Conservation (phyloP, 768 basidiomycete genomes). For the Psilocybe cubensis region DNA sequence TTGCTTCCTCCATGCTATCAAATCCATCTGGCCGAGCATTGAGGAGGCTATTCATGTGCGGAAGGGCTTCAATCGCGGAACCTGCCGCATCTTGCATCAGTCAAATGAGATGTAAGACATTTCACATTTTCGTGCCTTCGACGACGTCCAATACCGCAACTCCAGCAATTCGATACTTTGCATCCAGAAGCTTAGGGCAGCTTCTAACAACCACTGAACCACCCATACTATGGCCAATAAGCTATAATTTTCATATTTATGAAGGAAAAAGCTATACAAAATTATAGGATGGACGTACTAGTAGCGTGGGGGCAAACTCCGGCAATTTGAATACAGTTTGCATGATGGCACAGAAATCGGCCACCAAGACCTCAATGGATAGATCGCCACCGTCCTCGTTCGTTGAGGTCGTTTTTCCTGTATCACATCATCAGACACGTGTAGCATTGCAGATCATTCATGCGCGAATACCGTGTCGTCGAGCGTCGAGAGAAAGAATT, state of each 20-base stretch:
- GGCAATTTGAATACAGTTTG: slow-evolving; percentile 71
- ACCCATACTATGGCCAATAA: slow-evolving; percentile 97
- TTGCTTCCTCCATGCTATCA: slow-evolving; percentile 78
- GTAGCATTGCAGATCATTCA: not conserved
- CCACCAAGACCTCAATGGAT: slow-evolving; percentile 69
- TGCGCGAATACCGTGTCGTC: slow-evolving; percentile 77
- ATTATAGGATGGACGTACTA: slow-evolving; percentile 51
- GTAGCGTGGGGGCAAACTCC: slow-evolving; percentile 63
- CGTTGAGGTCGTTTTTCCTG: slow-evolving; percentile 68
- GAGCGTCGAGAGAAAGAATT: slow-evolving; percentile 78
- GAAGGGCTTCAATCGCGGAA: slow-evolving; percentile 90
- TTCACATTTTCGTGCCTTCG: slow-evolving; percentile 57
- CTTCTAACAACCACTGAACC: slow-evolving; percentile 84
- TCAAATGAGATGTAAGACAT: not conserved
- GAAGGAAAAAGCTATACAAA: not conserved
- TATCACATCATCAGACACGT: not conserved
- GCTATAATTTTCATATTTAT: slow-evolving; percentile 43
- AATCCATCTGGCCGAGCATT: slow-evolving; percentile 88
- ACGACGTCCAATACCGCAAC: slow-evolving; percentile 88
- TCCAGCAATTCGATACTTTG: slow-evolving; percentile 73
- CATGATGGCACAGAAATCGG: slow-evolving; percentile 76
- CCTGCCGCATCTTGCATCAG: slow-evolving; percentile 45
- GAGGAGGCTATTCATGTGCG: slow-evolving; percentile 89
- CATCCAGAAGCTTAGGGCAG: slow-evolving; percentile 65
- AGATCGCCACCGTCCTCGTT: slow-evolving; percentile 56